A percentile compares a stretch with the other conserved stretches of the same genome.
Evolutionary conservation across 768 basidiomycete genomes (phyloP).

Genomic region (Pulveroboletus sp.): DNA sequence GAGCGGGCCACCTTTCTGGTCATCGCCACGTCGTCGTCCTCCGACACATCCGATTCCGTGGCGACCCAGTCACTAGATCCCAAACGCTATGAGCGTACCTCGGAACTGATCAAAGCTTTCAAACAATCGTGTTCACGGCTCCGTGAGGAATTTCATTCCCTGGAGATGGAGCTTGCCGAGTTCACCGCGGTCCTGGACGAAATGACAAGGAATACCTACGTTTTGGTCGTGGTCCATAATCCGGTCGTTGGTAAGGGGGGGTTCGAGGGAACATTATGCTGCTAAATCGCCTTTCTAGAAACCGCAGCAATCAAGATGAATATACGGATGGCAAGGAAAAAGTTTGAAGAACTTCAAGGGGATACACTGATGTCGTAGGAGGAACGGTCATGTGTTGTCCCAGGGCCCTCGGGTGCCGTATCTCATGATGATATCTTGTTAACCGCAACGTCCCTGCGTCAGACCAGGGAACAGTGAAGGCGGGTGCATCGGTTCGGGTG

Average conservation of each 20-base stretch:
- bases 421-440: neutral
- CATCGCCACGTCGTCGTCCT: conserved; percentile 74
- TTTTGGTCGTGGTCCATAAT: conserved; percentile 85
- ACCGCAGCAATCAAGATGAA: conserved; percentile 85
- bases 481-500: neutral
- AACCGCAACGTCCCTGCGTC: neutral
- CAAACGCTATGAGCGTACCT: conserved; percentile 80
- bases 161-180: conserved; percentile 81
- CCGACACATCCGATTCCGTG: conserved; percentile 30
- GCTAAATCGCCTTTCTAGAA: conserved; percentile 45
- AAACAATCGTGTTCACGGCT: conserved; percentile 86
- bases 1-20: conserved; percentile 98
- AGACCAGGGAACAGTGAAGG: neutral
- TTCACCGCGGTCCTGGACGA: conserved; percentile 90
- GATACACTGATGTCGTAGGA: conserved; percentile 45
- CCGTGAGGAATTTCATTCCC: conserved; percentile 77
- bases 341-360: conserved; percentile 87
- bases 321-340: conserved; percentile 76
- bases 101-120: conserved; percentile 93
- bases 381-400: neutral
- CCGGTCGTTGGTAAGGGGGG: conserved; percentile 69
- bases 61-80: conserved; percentile 50
- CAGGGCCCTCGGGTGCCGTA: neutral
- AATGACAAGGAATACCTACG: conserved; percentile 90
- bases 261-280: neutral